phyloP scores from a whole-genome alignment of 106 monocot species.

The Dendrobium catenatum region DNA sequence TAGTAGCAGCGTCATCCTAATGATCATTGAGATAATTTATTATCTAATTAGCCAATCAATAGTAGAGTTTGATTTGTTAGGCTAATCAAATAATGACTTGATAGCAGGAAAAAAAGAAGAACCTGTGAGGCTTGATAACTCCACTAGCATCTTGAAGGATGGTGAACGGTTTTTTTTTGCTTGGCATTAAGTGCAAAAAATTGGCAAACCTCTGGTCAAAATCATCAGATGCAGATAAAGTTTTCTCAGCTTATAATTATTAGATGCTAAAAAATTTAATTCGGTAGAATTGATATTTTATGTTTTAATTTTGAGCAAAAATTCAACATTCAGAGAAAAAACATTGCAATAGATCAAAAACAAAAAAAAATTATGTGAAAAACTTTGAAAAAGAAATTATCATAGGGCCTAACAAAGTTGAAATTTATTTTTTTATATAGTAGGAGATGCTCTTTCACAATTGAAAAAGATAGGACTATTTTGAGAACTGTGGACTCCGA shows the following conservation, averaged over 20 bases:
- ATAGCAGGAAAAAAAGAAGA: too few species aligned
- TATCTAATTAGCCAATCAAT: neutral
- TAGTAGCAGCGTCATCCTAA: slow-evolving; percentile 36
- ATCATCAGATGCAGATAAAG: too few species aligned
- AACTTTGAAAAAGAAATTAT: too few species aligned
- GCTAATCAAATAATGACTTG: too few species aligned
- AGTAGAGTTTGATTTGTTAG: neutral
- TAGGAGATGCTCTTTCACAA: neutral
- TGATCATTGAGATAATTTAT: neutral
- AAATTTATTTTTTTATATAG: neutral
- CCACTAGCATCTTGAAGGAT: slow-evolving; percentile 31
- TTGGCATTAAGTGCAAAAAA: slow-evolving; percentile 11
- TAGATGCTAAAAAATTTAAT: too few species aligned
- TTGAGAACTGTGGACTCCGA: too few species aligned
- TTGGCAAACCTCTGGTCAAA: neutral
- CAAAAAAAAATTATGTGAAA: too few species aligned
- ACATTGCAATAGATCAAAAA: too few species aligned
- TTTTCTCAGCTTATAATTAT: too few species aligned
- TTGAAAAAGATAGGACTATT: neutral
- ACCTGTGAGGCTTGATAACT: slow-evolving; percentile 39
- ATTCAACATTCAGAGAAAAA: too few species aligned
- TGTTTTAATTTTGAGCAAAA: neutral
- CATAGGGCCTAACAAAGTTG: too few species aligned
- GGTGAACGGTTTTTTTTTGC: slow-evolving; percentile 18
- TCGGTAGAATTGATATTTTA: too few species aligned